Percentiles rank a stretch among this genome's conserved stretches.
Evolutionary conservation across 208 protist species (phyloP).

Genomic region (Trypanosoma melophagium): DNA sequence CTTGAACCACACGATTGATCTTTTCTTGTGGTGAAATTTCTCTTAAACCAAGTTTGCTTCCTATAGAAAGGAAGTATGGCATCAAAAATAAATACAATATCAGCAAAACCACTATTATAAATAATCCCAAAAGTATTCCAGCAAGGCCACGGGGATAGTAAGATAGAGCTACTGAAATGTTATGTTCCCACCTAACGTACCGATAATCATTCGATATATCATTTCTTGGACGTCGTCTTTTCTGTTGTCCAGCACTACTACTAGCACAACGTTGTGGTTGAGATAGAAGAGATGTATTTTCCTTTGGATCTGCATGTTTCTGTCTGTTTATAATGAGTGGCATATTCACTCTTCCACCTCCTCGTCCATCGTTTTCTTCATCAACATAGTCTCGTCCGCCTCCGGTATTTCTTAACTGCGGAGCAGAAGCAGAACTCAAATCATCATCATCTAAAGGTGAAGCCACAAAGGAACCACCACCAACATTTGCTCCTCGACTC

Average conservation of each 20-base stretch:
- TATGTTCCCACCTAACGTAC: neutral
- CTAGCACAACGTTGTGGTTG: neutral
- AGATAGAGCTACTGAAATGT: neutral
- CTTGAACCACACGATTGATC: slow-evolving; percentile 14
- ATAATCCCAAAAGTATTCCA: neutral
- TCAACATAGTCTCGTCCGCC: neutral
- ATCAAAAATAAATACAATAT: neutral
- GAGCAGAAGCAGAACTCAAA: neutral
- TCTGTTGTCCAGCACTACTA: neutral
- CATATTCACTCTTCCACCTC: slow-evolving; percentile 4
- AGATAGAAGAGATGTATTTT: neutral
- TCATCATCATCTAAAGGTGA: neutral
- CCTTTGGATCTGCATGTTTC: neutral
- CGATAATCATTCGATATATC: neutral
- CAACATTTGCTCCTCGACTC: neutral
- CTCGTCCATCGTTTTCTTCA: neutral
- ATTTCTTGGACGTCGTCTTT: neutral
- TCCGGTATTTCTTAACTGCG: neutral
- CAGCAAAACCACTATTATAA: neutral
- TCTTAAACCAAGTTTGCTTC: neutral
- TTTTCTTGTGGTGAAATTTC: slow-evolving; percentile 10
- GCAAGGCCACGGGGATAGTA: neutral
- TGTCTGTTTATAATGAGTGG: neutral
- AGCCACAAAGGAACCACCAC: neutral
- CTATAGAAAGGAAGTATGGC: no score